These are phyloP conservation scores for Fraxinus xanthoxyloides DNA, from an alignment of 305 asterid species.

Conservation along the genomic window DNA sequence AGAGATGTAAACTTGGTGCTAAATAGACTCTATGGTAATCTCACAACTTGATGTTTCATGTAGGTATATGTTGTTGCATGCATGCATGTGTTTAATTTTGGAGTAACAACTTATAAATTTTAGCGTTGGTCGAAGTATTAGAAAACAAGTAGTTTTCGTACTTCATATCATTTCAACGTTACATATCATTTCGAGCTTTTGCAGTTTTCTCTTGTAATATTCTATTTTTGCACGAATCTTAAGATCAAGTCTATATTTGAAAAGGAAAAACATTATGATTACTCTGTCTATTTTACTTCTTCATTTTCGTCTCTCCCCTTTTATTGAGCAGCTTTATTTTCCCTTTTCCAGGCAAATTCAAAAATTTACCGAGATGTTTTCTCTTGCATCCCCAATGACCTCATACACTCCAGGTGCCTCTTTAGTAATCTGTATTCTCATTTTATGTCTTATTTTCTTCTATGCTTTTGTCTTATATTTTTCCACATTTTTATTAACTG, in stretches of 20 bases:
- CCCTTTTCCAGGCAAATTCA: slow-evolving; percentile 60
- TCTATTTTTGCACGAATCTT: background rate
- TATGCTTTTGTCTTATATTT: background rate
- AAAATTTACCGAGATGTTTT: slow-evolving; percentile 73
- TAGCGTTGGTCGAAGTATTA: background rate
- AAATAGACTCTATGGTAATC: background rate
- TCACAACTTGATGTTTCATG: background rate
- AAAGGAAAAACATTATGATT: background rate
- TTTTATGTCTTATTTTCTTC: background rate
- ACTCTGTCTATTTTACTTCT: background rate
- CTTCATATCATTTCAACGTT: background rate
- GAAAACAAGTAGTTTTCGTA: background rate
- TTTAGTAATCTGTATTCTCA: background rate
- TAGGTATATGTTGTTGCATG: background rate
- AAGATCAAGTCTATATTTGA: background rate
- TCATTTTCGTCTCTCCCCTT: background rate
- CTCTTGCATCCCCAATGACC: slow-evolving; percentile 84
- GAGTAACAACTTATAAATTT: background rate
- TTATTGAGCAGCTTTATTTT: background rate
- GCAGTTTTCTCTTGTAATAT: background rate
- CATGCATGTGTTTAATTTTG: background rate
- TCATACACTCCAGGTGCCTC: slow-evolving; percentile 72
- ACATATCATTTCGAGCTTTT: background rate
- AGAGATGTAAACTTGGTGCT: background rate
- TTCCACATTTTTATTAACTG: slow-evolving; percentile 15